Base-by-base conservation (phyloP, 129 eudicot species). In the Kitagawia praeruptora region DNA sequence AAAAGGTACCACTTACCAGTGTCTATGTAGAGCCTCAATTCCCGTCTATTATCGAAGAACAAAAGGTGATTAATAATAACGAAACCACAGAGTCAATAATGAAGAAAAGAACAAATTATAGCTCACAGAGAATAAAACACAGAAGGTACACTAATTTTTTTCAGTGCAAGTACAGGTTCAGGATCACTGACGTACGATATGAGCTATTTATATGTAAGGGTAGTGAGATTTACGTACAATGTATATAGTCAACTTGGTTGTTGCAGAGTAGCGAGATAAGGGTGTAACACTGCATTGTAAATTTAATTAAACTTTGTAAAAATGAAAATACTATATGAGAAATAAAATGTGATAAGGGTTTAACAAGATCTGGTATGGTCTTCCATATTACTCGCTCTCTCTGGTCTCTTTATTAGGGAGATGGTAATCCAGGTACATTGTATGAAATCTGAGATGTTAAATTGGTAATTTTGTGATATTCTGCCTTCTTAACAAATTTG, bases 371-470 rank as follows among this genome's bases (percentile, higher is more conserved):
- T 56, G 71, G 63, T 76, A 28, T 45, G 63, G 82, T 37, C 48
- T 58, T 74, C 83, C 86, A 61, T 81, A 82, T 81, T 86, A 81
- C 89, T 84, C 83, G 85, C 79, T 86, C 89, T 79, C 58, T 54
- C 21, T 49, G 10, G 47, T 77, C 73, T 67, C 53, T 74, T 25
- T 23, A 66, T 48, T 34, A 11, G 64, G 34, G 70, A 14, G 21
- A 45, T 71, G 86, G 81, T 69, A 82, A 34, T 39, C 11, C 25
- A 6, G 4, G 87, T 82, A 85, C 82, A 70, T 82, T 28, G 3
- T 3, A 51, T 37, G 37, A 31, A 75, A 14, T 31, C 6, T 4
- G 66, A 47, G 66, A 66, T 66, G 21, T 13, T 27, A 27, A 14
- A 11, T 31, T 28, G 40, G 40, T 64, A 64, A 3, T 64, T 8